Base-by-base conservation (phyloP, 495 filamentous ascomycete species). In the Penicillium pancosmium region DNA sequence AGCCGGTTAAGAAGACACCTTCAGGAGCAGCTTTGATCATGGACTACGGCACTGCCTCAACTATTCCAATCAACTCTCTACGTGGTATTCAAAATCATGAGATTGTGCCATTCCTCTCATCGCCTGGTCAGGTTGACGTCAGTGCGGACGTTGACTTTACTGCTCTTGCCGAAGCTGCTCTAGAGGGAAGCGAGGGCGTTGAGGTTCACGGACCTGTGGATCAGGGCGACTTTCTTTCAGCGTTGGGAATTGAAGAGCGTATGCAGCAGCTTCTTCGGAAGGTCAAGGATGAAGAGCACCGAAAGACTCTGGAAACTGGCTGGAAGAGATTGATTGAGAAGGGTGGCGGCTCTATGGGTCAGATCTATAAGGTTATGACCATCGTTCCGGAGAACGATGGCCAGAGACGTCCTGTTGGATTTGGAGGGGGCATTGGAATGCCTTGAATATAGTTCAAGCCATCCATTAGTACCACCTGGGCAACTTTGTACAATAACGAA, bases 131-230 rank as follows among this genome's bases (percentile, higher is more conserved):
- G 34, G 89, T 93, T 4, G 94, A 98, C 66, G 78, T 98, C 5
- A 88, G 83, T 60, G 93, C 89, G 0, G 93, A 98, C 70, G 94
- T 98, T 0, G 94, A 98, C 69, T 98, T 98, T 64, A 78, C 77
- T 1, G 90, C 86, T 6, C 73, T 98, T 5, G 92, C 90, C 3
- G 93, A 97, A 73, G 80, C 89, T 2, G 93, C 92, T 4, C 72
- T 90, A 16, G 74, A 79, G 27, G 87, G 89, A 0, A 90, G 86
- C 58, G 82, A 87, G 7, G 88, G 85, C 2, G 86, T 98, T 15
- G 94, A 98, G 70, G 90, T 96, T 13, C 92, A 97, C 71, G 94
- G 94, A 0, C 94, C 94, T 4, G 87, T 97, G 3, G 87, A 92
- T 65, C 94, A 98, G 73, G 92, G 84, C 0, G 73, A 76, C 21